Evolutionary conservation across 108 stramenopile genomes (phyloP).

Genomic region (Skeletonema costatum): DNA sequence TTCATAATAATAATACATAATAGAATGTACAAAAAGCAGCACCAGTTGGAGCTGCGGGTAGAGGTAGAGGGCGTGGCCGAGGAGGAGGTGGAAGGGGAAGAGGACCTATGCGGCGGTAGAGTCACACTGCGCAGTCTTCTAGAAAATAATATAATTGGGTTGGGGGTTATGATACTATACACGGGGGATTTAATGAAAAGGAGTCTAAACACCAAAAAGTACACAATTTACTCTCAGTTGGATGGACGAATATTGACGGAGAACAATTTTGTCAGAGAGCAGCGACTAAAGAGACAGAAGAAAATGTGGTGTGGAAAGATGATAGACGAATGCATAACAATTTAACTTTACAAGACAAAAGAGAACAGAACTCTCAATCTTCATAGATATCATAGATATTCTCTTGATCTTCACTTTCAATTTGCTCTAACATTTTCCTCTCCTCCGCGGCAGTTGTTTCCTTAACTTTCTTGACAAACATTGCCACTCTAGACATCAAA

Average conservation of each 20-base stretch:
- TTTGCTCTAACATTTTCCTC: neutral
- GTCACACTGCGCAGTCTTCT: neutral
- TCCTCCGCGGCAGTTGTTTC: conserved; percentile 22
- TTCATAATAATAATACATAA: neutral
- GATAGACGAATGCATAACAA: neutral
- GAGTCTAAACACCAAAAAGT: neutral
- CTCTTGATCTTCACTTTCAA: neutral
- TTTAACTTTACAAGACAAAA: neutral
- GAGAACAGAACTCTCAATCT: neutral
- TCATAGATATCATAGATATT: too few relatives aligned
- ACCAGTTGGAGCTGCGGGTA: conserved; percentile 42
- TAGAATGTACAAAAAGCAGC: conserved; percentile 51
- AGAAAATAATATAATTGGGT: neutral
- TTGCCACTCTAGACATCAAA: conserved; percentile 77
- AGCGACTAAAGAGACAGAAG: neutral
- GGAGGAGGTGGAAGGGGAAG: conserved; percentile 54
- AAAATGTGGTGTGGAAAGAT: neutral
- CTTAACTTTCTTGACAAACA: conserved; percentile 88
- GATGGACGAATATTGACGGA: neutral
- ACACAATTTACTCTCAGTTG: neutral
- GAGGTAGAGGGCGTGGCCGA: conserved; percentile 63
- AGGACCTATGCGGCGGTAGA: conserved; percentile 4
- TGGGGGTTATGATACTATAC: neutral
- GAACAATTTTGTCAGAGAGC: neutral
- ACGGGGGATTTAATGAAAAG: neutral